A percentile compares a stretch with the other conserved stretches of the same genome.
These are phyloP conservation scores for Colletotrichum brevisporum DNA, from an alignment of 2,329 filamentous ascomycete genomes.

Conservation along the genomic window DNA sequence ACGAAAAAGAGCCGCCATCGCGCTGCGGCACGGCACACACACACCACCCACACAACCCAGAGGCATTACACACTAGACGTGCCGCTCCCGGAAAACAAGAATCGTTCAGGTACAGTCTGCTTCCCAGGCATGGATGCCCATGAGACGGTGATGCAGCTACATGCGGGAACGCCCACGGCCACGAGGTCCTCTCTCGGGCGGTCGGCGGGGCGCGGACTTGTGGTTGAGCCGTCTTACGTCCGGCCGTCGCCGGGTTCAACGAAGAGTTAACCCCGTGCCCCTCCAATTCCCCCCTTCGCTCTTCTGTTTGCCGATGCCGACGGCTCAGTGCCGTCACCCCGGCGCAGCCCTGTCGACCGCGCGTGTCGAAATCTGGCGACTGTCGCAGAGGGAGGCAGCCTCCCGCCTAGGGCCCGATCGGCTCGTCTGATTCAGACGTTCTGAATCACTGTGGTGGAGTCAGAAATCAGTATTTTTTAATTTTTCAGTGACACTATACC, in stretches of 20 bases:
- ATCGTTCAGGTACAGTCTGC: conserved; percentile 20
- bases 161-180: neutral
- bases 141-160: conserved; percentile 3
- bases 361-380: conserved; percentile 6
- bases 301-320: conserved; percentile 9
- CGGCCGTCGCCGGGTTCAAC: conserved; percentile 12
- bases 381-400: neutral
- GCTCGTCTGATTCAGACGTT: too few relatives aligned
- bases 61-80: neutral
- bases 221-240: conserved; percentile 35
- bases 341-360: conserved; percentile 4
- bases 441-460: too few relatives aligned
- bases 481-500: too few relatives aligned
- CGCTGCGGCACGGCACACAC: conserved; percentile 26
- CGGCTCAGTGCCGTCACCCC: conserved; percentile 19
- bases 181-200: neutral
- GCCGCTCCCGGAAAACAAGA: conserved; percentile 17
- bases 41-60: neutral
- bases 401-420: too few relatives aligned
- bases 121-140: conserved; percentile 24
- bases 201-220: conserved; percentile 29
- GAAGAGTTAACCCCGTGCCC: conserved; percentile 24
- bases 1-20: conserved; percentile 39
- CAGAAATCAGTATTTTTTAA: too few relatives aligned
- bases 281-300: neutral